phyloP scores from a whole-genome alignment of 306 rosid genomes.

The Cercis canadensis region DNA sequence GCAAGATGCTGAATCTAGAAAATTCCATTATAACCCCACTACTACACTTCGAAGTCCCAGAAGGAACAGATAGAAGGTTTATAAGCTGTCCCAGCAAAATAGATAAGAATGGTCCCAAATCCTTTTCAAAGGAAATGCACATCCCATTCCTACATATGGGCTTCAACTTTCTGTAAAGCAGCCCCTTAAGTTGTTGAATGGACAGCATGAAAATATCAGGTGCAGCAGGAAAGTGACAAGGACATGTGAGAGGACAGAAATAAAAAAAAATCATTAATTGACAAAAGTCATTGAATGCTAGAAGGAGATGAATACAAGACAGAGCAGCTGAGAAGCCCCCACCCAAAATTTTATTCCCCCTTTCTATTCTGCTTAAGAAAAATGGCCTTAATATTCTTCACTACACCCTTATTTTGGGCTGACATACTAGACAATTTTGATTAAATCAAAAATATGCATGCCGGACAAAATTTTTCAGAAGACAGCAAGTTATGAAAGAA shows the following conservation, averaged over 20 bases:
- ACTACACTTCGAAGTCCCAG: background rate
- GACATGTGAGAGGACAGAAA: background rate
- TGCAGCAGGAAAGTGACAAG: background rate
- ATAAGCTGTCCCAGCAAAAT: background rate
- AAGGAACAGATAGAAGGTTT: background rate
- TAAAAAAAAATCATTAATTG: background rate
- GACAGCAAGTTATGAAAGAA: conserved; percentile 24
- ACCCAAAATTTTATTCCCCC: background rate
- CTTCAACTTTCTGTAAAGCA: conserved; percentile 11
- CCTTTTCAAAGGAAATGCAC: background rate
- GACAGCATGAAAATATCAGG: too few species aligned
- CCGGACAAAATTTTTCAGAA: conserved; percentile 31
- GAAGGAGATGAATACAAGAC: background rate
- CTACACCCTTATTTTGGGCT: conserved; percentile 11
- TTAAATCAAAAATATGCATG: conserved; percentile 33
- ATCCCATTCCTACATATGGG: conserved; percentile 11
- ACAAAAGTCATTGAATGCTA: background rate
- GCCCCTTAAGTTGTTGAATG: too few species aligned
- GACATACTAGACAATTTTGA: conserved; percentile 26
- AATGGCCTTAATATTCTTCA: conserved; percentile 30
- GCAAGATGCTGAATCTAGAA: background rate
- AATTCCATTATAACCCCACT: background rate
- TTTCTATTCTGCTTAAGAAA: conserved; percentile 1
- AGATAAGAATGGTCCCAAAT: conserved; percentile 5
- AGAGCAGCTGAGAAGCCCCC: background rate